Evolutionary conservation across 2,329 filamentous ascomycete species (phyloP).

Genomic region (Neopestalotiopsis sp.): DNA sequence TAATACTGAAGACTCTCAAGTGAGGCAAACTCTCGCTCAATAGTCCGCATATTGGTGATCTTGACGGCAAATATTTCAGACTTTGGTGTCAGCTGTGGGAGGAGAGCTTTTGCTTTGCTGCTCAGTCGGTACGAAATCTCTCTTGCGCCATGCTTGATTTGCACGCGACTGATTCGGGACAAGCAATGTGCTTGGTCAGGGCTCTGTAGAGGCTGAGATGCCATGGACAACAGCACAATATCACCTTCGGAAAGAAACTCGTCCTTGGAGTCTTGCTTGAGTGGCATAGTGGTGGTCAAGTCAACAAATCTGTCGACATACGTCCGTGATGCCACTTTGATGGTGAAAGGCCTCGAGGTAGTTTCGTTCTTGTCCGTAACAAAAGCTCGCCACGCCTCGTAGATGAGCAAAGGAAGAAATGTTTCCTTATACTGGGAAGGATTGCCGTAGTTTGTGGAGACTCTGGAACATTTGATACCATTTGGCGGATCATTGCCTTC

Average conservation of each 20-base stretch:
- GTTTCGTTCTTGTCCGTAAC: slow-evolving; percentile 88
- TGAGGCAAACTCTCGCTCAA: slow-evolving; percentile 94
- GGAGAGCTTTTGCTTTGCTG: slow-evolving; percentile 66
- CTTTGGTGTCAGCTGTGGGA: slow-evolving; percentile 70
- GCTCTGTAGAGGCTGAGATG: slow-evolving; percentile 71
- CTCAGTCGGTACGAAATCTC: slow-evolving; percentile 89
- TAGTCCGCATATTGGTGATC: slow-evolving; percentile 89
- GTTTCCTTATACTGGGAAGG: slow-evolving; percentile 84
- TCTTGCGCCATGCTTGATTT: slow-evolving; percentile 78
- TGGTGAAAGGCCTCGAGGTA: slow-evolving; percentile 79
- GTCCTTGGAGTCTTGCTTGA: slow-evolving; percentile 70
- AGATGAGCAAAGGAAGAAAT: slow-evolving; percentile 86
- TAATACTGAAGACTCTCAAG: slow-evolving; percentile 93
- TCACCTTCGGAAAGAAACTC: slow-evolving; percentile 81
- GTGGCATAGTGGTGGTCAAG: slow-evolving; percentile 82
- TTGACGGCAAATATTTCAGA: slow-evolving; percentile 76
- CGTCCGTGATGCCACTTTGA: slow-evolving; percentile 86
- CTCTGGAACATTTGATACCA: slow-evolving; percentile 73
- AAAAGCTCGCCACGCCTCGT: slow-evolving; percentile 96
- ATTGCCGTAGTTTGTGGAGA: slow-evolving; percentile 79
- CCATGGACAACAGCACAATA: slow-evolving; percentile 83
- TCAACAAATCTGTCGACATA: slow-evolving; percentile 94
- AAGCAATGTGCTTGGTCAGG: slow-evolving; percentile 78
- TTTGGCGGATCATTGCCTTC: slow-evolving; percentile 84
- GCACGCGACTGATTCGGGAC: slow-evolving; percentile 80